Base-by-base conservation (phyloP, 2,329 filamentous ascomycete genomes). In the Penicillium brasilianum region DNA sequence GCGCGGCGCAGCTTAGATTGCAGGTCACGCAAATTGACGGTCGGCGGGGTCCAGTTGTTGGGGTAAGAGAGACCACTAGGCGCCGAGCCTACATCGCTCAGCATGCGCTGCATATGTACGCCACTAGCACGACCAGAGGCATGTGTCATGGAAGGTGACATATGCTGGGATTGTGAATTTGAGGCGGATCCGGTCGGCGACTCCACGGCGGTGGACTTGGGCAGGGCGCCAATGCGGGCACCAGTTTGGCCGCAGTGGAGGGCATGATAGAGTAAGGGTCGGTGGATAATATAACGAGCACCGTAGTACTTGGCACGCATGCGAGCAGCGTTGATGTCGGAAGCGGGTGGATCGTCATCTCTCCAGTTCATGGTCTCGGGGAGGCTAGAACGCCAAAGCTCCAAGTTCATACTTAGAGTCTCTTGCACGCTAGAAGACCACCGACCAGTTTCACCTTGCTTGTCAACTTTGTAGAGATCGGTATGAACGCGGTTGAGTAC, bases 241-340 rank as follows among this genome's bases (percentile, higher is more conserved):
- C 73, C 76, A 25, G 74, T 69, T 54, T 76, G 72, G 65, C 72
- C 68, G 55, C 80, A 79, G 63, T 88, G 84, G 2, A 88, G 80
- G 2, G 84, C 85, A 58, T 86, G 83, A 67, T 86, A 85, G 20
- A 90, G 76, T 61, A 94, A 92, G 0, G 91, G 92, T 25, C 95
- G 87, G 74, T 95, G 90, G 28, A 94, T 93, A 72, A 98, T 93
- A 64, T 96, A 93, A 66, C 90, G 87, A 0, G 92, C 93, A 20
- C 95, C 95, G 82, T 94, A 98, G 76, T 95, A 98, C 76, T 99
- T 98, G 14, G 91, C 95, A 44, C 94, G 88, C 63, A 98, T 82
- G 22, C 95, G 87, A 34, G 94, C 94, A 13, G 87, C 83, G 16
- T 97, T 87, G 61, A 98, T 93, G 52, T 97, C 88, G 0, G 72